Percentiles rank a stretch among this genome's conserved stretches.
Evolutionary conservation across 768 basidiomycete species (phyloP).

Genomic region (Cystofilobasidium bisporidii): DNA sequence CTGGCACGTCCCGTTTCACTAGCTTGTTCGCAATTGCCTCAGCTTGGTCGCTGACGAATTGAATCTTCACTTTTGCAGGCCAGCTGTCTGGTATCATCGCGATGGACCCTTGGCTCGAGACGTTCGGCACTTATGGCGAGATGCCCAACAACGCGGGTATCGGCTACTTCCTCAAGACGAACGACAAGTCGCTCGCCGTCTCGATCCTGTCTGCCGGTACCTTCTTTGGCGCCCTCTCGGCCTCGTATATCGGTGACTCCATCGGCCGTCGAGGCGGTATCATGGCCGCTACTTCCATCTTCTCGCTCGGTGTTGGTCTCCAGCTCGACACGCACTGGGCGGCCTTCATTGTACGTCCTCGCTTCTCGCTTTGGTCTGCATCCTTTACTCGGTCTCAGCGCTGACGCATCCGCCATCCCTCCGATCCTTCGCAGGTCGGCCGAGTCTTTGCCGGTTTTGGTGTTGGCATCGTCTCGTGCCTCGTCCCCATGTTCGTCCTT

Average conservation of each 20-base stretch:
- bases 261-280: conserved; percentile 60
- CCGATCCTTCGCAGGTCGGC: conserved; percentile 29
- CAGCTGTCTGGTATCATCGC: conserved; percentile 20
- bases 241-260: conserved; percentile 53
- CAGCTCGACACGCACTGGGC: conserved; percentile 27
- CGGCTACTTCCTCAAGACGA: conserved; percentile 26
- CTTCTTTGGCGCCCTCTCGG: conserved; percentile 35
- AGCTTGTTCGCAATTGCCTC: too few relatives aligned
- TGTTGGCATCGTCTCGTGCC: conserved; percentile 35
- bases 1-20: too few relatives aligned
- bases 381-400: conserved; percentile 64
- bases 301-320: conserved; percentile 31
- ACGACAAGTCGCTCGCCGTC: conserved; percentile 39
- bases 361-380: conserved; percentile 34
- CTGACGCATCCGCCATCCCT: too few relatives aligned
- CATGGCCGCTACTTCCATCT: conserved; percentile 24
- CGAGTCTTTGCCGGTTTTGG: conserved; percentile 36
- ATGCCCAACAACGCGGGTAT: not conserved
- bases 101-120: conserved; percentile 16
- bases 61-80: conserved; percentile 8
- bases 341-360: conserved; percentile 46
- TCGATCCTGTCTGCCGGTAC: conserved; percentile 43
- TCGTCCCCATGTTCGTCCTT: conserved; percentile 12
- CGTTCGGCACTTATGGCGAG: conserved; percentile 17
- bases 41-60: too few relatives aligned